Base-by-base conservation (phyloP, 164 flowering plant genomes). In the Buxus sempervirens region DNA sequence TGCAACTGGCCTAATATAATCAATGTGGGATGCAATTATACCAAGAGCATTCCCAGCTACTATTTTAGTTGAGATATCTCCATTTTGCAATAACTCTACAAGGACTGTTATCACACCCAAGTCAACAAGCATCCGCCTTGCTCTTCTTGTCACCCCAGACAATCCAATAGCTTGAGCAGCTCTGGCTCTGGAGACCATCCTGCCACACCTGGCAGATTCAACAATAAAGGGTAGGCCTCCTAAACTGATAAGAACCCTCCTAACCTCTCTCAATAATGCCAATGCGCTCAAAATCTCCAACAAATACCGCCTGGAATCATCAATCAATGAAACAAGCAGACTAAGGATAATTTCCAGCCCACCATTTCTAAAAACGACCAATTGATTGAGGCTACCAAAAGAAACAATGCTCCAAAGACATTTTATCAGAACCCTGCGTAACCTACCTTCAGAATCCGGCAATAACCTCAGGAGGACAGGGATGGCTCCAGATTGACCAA, bases 141-240 rank as follows among this genome's bases (percentile, higher is more conserved):
- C 77, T 51, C 73, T 75, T 66, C 70, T 72, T 9, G 78, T 69
- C 58, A 77, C 68, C 19, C 82, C 88, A 64, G 84, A 73, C 27
- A 82, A 65, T 71, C 86, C 85, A 42, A 86, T 79, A 5, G 82
- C 85, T 16, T 81, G 85, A 72, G 82, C 79, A 70, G 88, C 87
- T 72, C 87, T 79, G 36, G 80, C 78, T 71, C 86, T 76, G 54
- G 88, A 86, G 7, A 76, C 67, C 82, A 79, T 80, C 64, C 78
- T 78, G 22, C 88, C 86, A 73, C 12, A 45, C 36, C 53, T 38
- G 65, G 79, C 81, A n/a, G 87, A 80, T 66, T 82, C 84, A 38
- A 84, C 74, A 32, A 84, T 82, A 49, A 65, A 76, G 23, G 66
- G 65, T 38, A 79, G 72, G 15, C 76, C 75, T 6, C 83, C 83